Evolutionary conservation across 306 rosid species (phyloP), one percentile per base, ranked within the genome.

Genomic region (Prunus davidiana): DNA sequence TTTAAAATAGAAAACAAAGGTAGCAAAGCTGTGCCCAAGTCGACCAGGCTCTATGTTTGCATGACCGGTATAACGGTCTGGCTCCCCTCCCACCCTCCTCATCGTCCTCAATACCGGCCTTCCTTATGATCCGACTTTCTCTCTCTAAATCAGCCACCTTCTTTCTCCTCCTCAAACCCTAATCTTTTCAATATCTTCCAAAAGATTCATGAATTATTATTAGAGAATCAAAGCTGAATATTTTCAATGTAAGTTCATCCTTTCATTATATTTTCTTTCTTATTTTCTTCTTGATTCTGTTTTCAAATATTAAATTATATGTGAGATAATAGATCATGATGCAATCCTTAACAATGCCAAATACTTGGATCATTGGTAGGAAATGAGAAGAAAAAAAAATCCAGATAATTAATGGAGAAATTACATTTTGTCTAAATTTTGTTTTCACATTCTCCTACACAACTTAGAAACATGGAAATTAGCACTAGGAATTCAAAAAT

Each of bases 51-150:
- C 57, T n/a, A 52, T 52, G 22, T 52, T 52, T 18, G 67, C 64
- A 56, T 47, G 52, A 82, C 82, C 50, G 76, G 74, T 62, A 64
- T 70, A 78, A 78, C 69, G 69, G 82, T 68, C 75, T 30, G 63
- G 15, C 77, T 55, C n/a, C 52, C 56, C 32, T n/a, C 57, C 57
- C 57, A 52, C 57, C 65, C 27, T 68, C 71, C 58, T 47, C 41
- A 24, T 77, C 49, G 50, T 68, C 71, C 58, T 65, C 41, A 24
- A 82, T 65, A 58, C 24, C 51, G 65, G 24, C 68, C 62, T 67
- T 62, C 69, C 69, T 47, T 38, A 65, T 45, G 12, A 51, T 28
- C 47, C 68, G 60, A 30, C 27, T 63, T 50, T 19, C 50, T 75
- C 73, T 51, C 81, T 77, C 69, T 24, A 2, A 72, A 72, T 38